Evolutionary conservation across 805 yeast genomes (phyloP), one percentile per base, ranked within the genome.

Genomic region (Komagataella pastoris): DNA sequence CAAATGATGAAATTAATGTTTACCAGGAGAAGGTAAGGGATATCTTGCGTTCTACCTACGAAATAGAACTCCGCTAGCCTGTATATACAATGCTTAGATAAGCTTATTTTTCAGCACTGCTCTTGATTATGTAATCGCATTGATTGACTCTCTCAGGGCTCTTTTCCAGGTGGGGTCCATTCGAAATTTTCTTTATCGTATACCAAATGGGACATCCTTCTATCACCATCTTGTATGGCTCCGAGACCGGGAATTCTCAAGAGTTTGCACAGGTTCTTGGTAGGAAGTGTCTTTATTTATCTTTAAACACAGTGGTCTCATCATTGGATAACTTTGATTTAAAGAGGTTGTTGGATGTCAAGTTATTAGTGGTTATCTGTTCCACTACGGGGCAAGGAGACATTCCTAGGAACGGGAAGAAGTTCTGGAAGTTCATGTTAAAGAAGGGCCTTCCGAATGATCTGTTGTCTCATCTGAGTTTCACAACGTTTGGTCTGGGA

Each of bases 361-460:
- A 67, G 6, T 65, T 66, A 24, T 69, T 79, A 50, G 70, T 82
- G 19, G 72, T 83, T 0, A 63, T 91, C 2, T 85, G 95, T 62
- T 82, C 97, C 1, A 91, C 99, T 0, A 85, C 96, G 1, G 98
- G 99, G 6, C 97, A 91, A 65, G 99, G 99, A 24, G 96, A 85
- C 55, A 65, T 91, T 40, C 98, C 99, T 0, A 66, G 85, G 46
- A 88, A 88, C 61, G 83, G 85, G 0, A 72, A 72, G 55, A 79
- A 76, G 54, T 78, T 91, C 55, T 85, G 96, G 95, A 73, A 75
- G 56, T 80, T 84, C 55, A 65, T 93, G 58, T 75, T 88, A 53
- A 79, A 77, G 61, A 79, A 75, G 61, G 81, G 80, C 56, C 74
- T 91, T 6, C 93, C 69, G 0, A 24, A 57, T 0, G 79, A 79